Conservation (phyloP, 768 basidiomycete genomes). For the Termitomyces sp. region DNA sequence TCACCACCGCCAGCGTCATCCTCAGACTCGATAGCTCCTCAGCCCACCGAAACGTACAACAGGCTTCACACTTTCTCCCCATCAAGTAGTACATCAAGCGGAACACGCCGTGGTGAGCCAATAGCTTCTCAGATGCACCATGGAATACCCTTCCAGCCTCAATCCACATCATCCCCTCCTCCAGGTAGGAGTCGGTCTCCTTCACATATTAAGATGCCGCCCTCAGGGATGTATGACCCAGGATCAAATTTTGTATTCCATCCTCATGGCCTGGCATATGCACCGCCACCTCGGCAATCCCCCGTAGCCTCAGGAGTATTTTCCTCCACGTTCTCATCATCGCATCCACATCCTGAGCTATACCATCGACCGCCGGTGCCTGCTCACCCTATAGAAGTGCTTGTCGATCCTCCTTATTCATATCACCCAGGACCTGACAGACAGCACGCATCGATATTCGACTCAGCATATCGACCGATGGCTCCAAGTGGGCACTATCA, state of each 20-base stretch:
- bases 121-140: neutral
- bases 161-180: conserved; percentile 9
- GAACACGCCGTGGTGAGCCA: neutral
- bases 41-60: neutral
- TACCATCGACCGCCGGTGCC: neutral
- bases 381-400: neutral
- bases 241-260: neutral
- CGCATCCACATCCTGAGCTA: neutral
- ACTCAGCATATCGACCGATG: neutral
- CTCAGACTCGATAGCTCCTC: neutral
- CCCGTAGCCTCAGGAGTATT: neutral
- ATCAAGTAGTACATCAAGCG: neutral
- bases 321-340: neutral
- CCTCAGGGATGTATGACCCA: neutral
- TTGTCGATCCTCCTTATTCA: neutral
- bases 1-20: neutral
- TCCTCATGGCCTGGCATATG: neutral
- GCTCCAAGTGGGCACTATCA: neutral
- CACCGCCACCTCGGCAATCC: conserved; percentile 4
- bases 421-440: neutral
- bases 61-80: neutral
- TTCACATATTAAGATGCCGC: neutral
- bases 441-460: neutral
- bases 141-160: conserved; percentile 4
- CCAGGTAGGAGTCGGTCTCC: neutral